phyloP scores from a whole-genome alignment of 2,329 filamentous ascomycete species.

The Domatiomyces catenatus region DNA sequence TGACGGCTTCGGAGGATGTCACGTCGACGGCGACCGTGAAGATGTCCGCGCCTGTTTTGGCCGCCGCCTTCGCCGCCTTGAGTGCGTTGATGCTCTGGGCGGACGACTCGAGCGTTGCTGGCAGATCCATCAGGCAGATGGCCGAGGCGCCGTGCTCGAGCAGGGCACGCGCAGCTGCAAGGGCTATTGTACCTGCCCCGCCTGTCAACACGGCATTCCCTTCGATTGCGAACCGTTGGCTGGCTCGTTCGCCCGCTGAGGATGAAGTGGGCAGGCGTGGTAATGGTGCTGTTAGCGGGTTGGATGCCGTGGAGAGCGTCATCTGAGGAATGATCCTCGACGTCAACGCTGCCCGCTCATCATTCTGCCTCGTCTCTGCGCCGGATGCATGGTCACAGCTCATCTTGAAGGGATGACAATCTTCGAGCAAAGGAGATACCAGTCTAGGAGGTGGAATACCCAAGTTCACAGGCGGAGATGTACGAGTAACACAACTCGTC shows the following conservation, averaged over 20 bases:
- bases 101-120: slow-evolving; percentile 24
- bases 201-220: slow-evolving; percentile 39
- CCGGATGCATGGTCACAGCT: not conserved
- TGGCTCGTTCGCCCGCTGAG: slow-evolving; percentile 18
- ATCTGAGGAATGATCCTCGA: slow-evolving; percentile 15
- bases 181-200: slow-evolving; percentile 48
- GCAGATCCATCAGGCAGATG: slow-evolving; percentile 46
- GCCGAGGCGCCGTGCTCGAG: slow-evolving; percentile 51
- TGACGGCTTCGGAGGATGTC: slow-evolving; percentile 34
- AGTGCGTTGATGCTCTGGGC: slow-evolving; percentile 33
- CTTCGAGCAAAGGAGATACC: not conserved
- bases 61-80: slow-evolving; percentile 38
- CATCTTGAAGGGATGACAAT: not conserved
- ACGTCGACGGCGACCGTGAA: slow-evolving; percentile 42
- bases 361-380: not conserved
- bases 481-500: not conserved
- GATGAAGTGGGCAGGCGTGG: slow-evolving; percentile 12
- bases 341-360: slow-evolving; percentile 14
- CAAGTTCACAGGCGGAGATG: not conserved
- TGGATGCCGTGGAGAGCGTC: slow-evolving; percentile 13
- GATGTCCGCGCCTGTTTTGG: slow-evolving; percentile 27
- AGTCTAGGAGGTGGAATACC: not conserved
- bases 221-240: slow-evolving; percentile 19
- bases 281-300: slow-evolving; percentile 20
- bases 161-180: slow-evolving; percentile 43